phyloP scores from a whole-genome alignment of 1,139 yeast genomes.

The Protomyces pachydermus region DNA sequence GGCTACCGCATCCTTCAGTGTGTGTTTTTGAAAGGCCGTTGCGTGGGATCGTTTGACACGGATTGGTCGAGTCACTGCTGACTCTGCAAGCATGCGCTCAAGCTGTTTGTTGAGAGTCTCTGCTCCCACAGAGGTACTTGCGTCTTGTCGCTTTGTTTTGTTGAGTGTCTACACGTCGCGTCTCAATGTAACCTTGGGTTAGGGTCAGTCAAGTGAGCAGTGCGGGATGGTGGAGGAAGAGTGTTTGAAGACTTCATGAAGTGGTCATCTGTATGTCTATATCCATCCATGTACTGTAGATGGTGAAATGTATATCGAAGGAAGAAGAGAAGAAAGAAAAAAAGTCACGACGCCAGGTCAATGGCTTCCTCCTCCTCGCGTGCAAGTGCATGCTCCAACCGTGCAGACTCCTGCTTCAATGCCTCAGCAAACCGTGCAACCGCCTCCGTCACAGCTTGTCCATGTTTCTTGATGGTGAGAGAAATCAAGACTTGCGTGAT shows the following conservation, averaged over 20 bases:
- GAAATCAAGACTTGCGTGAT: neutral
- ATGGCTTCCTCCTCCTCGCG: neutral
- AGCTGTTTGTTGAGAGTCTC: too few species aligned
- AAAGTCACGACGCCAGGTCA: neutral
- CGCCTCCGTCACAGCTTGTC: neutral
- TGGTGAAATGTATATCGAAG: neutral
- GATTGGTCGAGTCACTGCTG: too few species aligned
- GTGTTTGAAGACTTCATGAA: too few species aligned
- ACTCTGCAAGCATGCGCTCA: too few species aligned
- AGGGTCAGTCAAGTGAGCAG: too few species aligned
- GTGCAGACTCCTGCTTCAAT: neutral
- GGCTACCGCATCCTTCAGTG: neutral
- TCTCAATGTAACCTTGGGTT: too few species aligned
- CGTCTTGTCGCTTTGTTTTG: too few species aligned
- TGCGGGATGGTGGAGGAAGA: too few species aligned
- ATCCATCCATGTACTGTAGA: too few species aligned
- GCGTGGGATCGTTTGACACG: neutral
- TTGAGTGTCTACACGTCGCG: too few species aligned
- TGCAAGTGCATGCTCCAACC: neutral
- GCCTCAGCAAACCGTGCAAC: neutral
- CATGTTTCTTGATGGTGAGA: neutral
- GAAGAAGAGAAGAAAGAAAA: neutral
- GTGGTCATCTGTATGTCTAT: too few species aligned
- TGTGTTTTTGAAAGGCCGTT: neutral
- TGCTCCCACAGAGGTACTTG: too few species aligned